Base-by-base conservation (phyloP, 1,284 basidiomycete genomes). In the Pseudomicrostroma phylloplanum region DNA sequence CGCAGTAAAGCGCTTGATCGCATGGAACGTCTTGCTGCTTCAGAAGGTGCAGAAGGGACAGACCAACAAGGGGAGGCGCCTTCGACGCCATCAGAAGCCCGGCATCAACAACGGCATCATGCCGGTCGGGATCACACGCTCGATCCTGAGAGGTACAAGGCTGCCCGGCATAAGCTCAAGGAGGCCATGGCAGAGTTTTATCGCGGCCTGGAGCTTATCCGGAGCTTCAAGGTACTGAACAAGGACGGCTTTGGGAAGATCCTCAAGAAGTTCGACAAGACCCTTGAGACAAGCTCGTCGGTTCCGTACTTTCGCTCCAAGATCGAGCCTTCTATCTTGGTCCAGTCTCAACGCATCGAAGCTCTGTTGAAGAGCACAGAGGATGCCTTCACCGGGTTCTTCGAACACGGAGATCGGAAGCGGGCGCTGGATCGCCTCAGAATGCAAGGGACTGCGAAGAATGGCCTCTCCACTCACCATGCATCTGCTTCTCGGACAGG, bases 181-280 rank as follows among this genome's bases (percentile, higher is more conserved):
- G 87, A 85, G 57, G 92, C 92, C 1, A 85, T 91, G 1, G 71
- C 88, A 60, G 92, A 96, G 74, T 89, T 89, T 78, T 93, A 96
- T 81, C 86, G 88, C 57, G 82, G 78, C n/a, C 63, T 78, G 21
- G 91, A 96, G 77, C 81, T 88, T 53, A 81, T 96, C 62, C 89
- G 91, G 69, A 92, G 92, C 63, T 87, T 81, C n/a, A 46, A 59
- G 23, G 87, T 89, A 55, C 80, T 96, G 57, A 96, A 96, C 78
- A 79, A 92, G 9, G 89, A 89, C 1, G 93, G 92, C 0, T 92
- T 96, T 78, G 83, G 89, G 23, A 96, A 97, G 79, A 75, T 77
- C 12, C 64, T 96, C 66, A 96, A 92, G 81, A 97, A 96, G 81
- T 96, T 92, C 71, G 90, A 92, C 76, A 96, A 96, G 80, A 82